Evolutionary conservation across 1,284 basidiomycete species (phyloP).

Genomic region (Cutaneotrichosporon sp.): DNA sequence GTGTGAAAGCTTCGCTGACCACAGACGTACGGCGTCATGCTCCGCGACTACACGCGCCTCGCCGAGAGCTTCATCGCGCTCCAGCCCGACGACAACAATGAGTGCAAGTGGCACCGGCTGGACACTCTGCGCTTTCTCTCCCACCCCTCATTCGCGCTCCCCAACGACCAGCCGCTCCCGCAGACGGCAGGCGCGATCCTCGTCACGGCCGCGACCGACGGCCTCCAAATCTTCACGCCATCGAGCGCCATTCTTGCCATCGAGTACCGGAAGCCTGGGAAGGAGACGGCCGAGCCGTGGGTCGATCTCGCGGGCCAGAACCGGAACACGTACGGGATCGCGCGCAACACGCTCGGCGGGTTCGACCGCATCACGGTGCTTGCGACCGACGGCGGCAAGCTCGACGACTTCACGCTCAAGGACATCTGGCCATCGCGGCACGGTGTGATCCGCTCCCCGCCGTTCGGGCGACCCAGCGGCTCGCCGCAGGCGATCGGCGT

Average conservation of each 20-base stretch:
- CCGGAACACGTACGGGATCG: background rate
- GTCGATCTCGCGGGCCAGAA: background rate
- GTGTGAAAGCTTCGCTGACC: too few species aligned
- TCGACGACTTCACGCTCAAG: conserved; percentile 96
- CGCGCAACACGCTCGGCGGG: conserved; percentile 54
- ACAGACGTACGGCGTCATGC: conserved; percentile 15
- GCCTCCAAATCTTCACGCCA: conserved; percentile 11
- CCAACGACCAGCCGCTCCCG: conserved; percentile 5
- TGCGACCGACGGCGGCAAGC: conserved; percentile 97
- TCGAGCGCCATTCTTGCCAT: conserved; percentile 7
- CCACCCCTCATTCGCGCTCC: conserved; percentile 8
- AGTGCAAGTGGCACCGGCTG: conserved; percentile 18
- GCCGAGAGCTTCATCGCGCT: conserved; percentile 18
- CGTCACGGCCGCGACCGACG: conserved; percentile 8
- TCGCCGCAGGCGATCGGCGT: background rate
- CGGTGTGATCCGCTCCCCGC: conserved; percentile 1
- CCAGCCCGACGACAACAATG: conserved; percentile 12
- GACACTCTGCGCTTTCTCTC: conserved; percentile 12
- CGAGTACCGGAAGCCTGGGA: conserved; percentile 18
- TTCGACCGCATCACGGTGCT: conserved; percentile 98
- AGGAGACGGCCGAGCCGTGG: conserved; percentile 17
- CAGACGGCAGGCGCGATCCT: conserved; percentile 4
- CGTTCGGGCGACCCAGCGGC: conserved; percentile 5
- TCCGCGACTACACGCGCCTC: conserved; percentile 18
- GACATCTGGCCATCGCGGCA: conserved; percentile 55